These are phyloP conservation scores for Astrephomene gubernaculifera DNA, from an alignment of 139 green algal genomes.

Conservation along the genomic window DNA sequence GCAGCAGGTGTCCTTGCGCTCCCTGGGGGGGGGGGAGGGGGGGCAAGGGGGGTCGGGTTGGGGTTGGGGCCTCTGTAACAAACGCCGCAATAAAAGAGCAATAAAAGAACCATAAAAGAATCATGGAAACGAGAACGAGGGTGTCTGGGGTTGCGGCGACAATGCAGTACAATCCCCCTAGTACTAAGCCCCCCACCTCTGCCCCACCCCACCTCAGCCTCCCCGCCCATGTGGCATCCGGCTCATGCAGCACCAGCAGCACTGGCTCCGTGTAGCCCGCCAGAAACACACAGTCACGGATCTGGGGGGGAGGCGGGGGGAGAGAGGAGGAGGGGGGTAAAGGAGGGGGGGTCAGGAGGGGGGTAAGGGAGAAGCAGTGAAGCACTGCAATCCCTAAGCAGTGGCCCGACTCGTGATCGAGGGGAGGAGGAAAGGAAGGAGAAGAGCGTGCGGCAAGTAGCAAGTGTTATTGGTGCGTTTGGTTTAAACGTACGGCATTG, in stretches of 20 bases:
- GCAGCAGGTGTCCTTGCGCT: conserved; percentile 83
- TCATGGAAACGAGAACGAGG: too few relatives aligned
- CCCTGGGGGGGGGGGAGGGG: conserved; percentile 16
- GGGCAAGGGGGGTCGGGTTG: not conserved
- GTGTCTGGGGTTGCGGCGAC: too few relatives aligned
- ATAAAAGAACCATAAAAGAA: too few relatives aligned
- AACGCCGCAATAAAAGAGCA: too few relatives aligned
- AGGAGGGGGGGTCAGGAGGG: not conserved
- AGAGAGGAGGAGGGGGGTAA: not conserved
- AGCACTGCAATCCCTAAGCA: too few relatives aligned
- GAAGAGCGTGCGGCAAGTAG: too few relatives aligned
- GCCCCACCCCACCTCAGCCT: conserved; percentile 51
- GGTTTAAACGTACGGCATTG: too few relatives aligned
- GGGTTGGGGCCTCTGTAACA: too few relatives aligned
- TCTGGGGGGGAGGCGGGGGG: conserved; percentile 36
- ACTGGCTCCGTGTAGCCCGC: conserved; percentile 93
- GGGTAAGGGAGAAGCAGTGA: not conserved
- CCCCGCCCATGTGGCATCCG: conserved; percentile 86
- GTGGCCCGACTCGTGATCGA: too few relatives aligned
- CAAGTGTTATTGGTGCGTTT: too few relatives aligned
- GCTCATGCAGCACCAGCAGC: conserved; percentile 91
- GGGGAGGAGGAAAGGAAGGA: too few relatives aligned
- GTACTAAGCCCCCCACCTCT: not conserved
- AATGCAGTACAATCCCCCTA: too few relatives aligned
- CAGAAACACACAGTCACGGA: conserved; percentile 85